A percentile compares a stretch with the other conserved stretches of the same genome.
Conservation (phyloP, 805 yeast species). For the Scheffersomyces ergatensis region DNA sequence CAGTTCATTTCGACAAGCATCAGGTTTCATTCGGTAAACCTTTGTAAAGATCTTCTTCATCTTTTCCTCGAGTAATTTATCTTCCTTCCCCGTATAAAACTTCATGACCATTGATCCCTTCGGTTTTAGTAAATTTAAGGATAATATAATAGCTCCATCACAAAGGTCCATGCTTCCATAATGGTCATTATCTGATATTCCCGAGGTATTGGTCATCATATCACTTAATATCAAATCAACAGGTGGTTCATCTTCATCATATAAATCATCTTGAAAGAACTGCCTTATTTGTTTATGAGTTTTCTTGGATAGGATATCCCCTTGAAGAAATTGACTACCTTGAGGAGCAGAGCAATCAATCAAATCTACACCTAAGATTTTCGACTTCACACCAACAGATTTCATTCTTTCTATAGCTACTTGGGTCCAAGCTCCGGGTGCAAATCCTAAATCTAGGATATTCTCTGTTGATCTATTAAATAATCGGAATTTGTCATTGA, state of each 20-base stretch:
- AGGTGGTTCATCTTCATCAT: conserved; percentile 4
- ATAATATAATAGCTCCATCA: conserved; percentile 82
- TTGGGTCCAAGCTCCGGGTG: conserved; percentile 96
- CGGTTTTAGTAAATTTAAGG: conserved; percentile 65
- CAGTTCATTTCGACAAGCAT: conserved; percentile 75
- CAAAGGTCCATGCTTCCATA: conserved; percentile 84
- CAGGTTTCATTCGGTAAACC: conserved; percentile 75
- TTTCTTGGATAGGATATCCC: conserved; percentile 33
- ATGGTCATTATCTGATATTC: conserved; percentile 80
- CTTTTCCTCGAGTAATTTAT: conserved; percentile 56
- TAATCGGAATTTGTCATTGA: conserved; percentile 61
- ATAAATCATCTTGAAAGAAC: background rate
- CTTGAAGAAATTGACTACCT: conserved; percentile 37
- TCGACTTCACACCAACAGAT: conserved; percentile 29
- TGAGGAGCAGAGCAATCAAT: conserved; percentile 33
- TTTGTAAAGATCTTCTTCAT: conserved; percentile 56
- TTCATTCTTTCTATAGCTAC: conserved; percentile 55
- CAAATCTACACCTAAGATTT: conserved; percentile 70
- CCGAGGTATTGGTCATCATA: conserved; percentile 94
- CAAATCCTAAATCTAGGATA: conserved; percentile 86
- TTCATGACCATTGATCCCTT: conserved; percentile 81
- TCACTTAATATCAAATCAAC: conserved; percentile 55
- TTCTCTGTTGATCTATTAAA: conserved; percentile 51
- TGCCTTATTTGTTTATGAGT: conserved; percentile 59
- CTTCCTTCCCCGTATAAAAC: conserved; percentile 82